phyloP scores from a whole-genome alignment of 2,329 filamentous ascomycete species.

The Purpureocillium takamizusanense region DNA sequence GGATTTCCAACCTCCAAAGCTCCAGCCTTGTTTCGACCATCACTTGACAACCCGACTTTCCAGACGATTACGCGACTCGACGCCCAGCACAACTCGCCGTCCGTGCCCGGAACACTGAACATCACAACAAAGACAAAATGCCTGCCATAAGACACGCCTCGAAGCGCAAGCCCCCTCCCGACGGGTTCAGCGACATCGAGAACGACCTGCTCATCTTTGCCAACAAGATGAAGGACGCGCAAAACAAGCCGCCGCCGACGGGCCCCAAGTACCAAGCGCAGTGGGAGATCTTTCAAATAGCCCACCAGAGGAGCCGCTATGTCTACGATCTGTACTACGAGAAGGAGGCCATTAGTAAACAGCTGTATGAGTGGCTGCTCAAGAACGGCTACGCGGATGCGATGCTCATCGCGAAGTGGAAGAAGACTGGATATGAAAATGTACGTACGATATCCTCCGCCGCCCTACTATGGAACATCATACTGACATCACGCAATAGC shows the following conservation, averaged over 20 bases:
- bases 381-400: constrained; percentile 96
- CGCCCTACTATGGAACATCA: background rate
- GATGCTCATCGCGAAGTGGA: constrained; percentile 98
- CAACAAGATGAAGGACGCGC: constrained; percentile 92
- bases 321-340: constrained; percentile 98
- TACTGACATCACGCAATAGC: constrained; percentile 35
- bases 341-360: constrained; percentile 88
- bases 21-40: background rate
- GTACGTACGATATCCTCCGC: constrained; percentile 32
- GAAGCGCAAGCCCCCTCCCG: constrained; percentile 74
- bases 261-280: constrained; percentile 79
- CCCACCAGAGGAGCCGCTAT: constrained; percentile 84
- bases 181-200: constrained; percentile 82
- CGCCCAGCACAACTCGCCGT: too few species aligned
- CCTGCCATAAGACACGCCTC: constrained; percentile 67
- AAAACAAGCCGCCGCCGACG: constrained; percentile 77
- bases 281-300: constrained; percentile 97
- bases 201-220: constrained; percentile 76
- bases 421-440: constrained; percentile 99
- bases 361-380: constrained; percentile 89
- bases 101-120: too few species aligned
- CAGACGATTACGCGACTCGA: too few species aligned
- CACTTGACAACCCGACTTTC: too few species aligned
- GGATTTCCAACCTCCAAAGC: background rate
- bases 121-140: constrained; percentile 49